A percentile compares a stretch with the other conserved stretches of the same genome.
Evolutionary conservation across 371 early-diverging fungal genomes (phyloP).

Genomic region (Capillidium heterosporum): DNA sequence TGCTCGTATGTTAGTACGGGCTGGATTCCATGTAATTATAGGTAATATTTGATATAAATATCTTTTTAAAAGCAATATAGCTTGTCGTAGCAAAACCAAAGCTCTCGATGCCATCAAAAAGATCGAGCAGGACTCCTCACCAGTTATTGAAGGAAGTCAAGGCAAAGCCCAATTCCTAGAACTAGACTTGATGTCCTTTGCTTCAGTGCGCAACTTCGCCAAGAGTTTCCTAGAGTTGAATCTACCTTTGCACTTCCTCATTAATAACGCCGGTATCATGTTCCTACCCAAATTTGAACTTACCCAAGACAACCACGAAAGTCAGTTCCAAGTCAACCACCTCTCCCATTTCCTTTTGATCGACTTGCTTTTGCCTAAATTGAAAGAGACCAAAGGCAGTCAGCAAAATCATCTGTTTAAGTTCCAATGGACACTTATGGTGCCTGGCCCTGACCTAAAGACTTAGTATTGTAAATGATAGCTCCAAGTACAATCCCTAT

Average conservation of each 20-base stretch:
- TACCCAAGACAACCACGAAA: not conserved
- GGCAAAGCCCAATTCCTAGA: slow-evolving; percentile 7
- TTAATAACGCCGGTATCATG: slow-evolving; percentile 6
- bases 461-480: not conserved
- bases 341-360: not conserved
- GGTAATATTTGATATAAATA: not conserved
- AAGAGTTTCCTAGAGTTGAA: not conserved
- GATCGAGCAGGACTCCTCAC: not conserved
- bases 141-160: not conserved
- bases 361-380: not conserved
- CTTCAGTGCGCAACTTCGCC: not conserved
- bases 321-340: slow-evolving; percentile 1
- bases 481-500: not conserved
- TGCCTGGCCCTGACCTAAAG: not conserved
- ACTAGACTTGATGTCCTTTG: slow-evolving; percentile 9
- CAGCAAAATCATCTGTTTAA: not conserved
- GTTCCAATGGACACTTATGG: not conserved
- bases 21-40: not conserved
- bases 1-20: not conserved
- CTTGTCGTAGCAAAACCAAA: slow-evolving; percentile 10
- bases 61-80: not conserved
- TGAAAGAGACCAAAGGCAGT: not conserved
- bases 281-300: not conserved
- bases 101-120: slow-evolving; percentile 8
- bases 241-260: not conserved